These are phyloP conservation scores for Biscutella laevigata DNA, from an alignment of 441 rosid species.

Conservation along the genomic window DNA sequence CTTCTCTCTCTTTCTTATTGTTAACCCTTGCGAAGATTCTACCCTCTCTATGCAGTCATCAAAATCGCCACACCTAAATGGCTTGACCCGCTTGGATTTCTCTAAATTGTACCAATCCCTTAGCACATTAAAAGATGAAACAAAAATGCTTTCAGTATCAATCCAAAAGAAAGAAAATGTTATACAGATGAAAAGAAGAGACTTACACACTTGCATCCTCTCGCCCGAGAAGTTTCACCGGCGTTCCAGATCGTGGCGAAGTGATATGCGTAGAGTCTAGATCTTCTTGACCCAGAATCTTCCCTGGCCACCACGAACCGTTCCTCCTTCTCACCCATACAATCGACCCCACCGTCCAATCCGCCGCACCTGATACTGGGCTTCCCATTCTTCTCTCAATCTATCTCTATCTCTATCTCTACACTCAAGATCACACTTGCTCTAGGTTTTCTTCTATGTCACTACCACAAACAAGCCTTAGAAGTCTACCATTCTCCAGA, in stretches of 20 bases:
- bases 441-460: constrained; percentile 7
- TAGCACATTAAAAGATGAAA: constrained; percentile 5
- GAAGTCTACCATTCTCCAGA: constrained; percentile 13
- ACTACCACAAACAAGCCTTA: constrained; percentile 12
- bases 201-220: constrained; percentile 99
- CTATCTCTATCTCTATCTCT: too few relatives aligned
- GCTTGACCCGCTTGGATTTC: constrained; percentile 95
- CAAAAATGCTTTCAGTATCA: background rate
- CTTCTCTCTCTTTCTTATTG: constrained; percentile 90
- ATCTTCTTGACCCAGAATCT: constrained; percentile 73
- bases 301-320: constrained; percentile 99
- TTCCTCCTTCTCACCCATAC: constrained; percentile 97
- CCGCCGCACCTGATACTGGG: constrained; percentile 42
- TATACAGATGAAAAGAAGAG: background rate
- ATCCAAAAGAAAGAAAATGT: background rate
- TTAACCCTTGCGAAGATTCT: constrained; percentile 68
- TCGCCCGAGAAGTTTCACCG: constrained; percentile 93
- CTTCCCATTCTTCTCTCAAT: constrained; percentile 41
- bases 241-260: constrained; percentile 89
- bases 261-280: constrained; percentile 58
- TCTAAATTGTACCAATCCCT: constrained; percentile 99
- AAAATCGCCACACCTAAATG: constrained; percentile 96
- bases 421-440: constrained; percentile 27
- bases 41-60: constrained; percentile 92
- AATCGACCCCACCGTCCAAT: constrained; percentile 60